Evolutionary conservation across 257 asterid species (phyloP).

Genomic region (Rauvolfia tetraphylla): DNA sequence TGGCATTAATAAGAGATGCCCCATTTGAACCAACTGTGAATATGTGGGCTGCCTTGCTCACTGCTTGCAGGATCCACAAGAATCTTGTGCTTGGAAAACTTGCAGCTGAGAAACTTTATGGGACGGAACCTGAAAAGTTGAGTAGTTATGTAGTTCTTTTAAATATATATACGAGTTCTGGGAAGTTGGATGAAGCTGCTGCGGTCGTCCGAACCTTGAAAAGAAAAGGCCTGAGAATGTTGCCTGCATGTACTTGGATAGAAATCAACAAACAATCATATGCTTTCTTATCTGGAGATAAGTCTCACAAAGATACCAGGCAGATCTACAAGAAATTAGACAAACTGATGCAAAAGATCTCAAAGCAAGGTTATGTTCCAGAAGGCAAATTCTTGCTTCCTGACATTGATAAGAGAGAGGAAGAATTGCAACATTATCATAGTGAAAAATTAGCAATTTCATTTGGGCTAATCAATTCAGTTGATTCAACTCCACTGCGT

Average conservation of each 20-base stretch:
- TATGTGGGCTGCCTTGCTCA: conserved; percentile 86
- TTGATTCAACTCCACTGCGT: conserved; percentile 59
- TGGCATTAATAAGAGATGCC: conserved; percentile 59
- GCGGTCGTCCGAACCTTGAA: conserved; percentile 57
- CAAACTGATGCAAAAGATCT: conserved; percentile 42
- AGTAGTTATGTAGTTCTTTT: conserved; percentile 70
- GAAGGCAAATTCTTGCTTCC: conserved; percentile 56
- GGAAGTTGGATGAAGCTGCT: conserved; percentile 70
- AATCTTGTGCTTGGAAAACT: conserved; percentile 71
- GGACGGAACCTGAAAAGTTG: conserved; percentile 85
- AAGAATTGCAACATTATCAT: conserved; percentile 45
- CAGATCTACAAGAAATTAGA: conserved; percentile 54
- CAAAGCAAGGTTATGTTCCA: no score
- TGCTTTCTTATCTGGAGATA: conserved; percentile 62
- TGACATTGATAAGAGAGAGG: conserved; percentile 70
- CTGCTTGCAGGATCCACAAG: conserved; percentile 81
- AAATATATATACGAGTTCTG: conserved; percentile 57
- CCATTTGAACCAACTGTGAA: conserved; percentile 67
- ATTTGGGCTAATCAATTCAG: conserved; percentile 62
- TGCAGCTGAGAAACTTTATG: conserved; percentile 80
- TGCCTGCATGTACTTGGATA: conserved; percentile 80
- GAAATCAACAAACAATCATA: conserved; percentile 62
- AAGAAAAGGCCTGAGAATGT: conserved; percentile 61
- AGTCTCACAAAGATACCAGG: conserved; percentile 42
- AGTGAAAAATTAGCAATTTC: conserved; percentile 84